A percentile compares a stretch with the other conserved stretches of the same genome.
phyloP scores from a whole-genome alignment of 2,329 filamentous ascomycete species.

The Cryphonectria carpinicola region DNA sequence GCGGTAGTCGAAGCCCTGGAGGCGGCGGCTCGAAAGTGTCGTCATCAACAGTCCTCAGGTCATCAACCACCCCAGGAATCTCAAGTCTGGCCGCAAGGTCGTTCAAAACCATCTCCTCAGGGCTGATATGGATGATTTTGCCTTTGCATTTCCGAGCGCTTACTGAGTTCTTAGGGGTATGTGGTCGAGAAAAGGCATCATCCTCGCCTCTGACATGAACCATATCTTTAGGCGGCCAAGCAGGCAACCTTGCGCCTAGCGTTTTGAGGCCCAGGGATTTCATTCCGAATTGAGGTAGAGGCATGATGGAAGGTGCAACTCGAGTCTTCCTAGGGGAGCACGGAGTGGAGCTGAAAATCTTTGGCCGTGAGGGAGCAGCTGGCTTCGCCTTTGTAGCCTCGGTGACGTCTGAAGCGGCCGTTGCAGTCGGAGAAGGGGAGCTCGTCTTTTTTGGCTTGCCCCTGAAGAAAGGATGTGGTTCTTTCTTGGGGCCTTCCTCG shows the following conservation, averaged over 20 bases:
- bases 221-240: constrained; percentile 72
- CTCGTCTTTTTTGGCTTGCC: constrained; percentile 50
- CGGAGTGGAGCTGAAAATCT: constrained; percentile 58
- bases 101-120: constrained; percentile 49
- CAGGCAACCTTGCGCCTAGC: constrained; percentile 67
- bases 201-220: constrained; percentile 62
- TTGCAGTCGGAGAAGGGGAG: constrained; percentile 2
- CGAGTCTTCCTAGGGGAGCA: constrained; percentile 52
- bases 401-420: constrained; percentile 25
- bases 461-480: constrained; percentile 68
- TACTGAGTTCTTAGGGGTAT: neutral
- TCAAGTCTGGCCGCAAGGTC: constrained; percentile 44
- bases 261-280: constrained; percentile 57
- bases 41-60: constrained; percentile 41
- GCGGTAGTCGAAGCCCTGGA: constrained; percentile 56
- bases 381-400: constrained; percentile 33
- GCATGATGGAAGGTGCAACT: constrained; percentile 36
- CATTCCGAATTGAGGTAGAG: constrained; percentile 48
- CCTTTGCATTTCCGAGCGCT: constrained; percentile 55
- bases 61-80: constrained; percentile 39
- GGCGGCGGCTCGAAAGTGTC: constrained; percentile 51
- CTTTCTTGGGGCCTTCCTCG: constrained; percentile 35
- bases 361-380: constrained; percentile 36
- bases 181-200: neutral
- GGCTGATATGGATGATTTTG: constrained; percentile 44